These are phyloP conservation scores for Trapa bicornis DNA, from an alignment of 345 rosid species.

Conservation along the genomic window DNA sequence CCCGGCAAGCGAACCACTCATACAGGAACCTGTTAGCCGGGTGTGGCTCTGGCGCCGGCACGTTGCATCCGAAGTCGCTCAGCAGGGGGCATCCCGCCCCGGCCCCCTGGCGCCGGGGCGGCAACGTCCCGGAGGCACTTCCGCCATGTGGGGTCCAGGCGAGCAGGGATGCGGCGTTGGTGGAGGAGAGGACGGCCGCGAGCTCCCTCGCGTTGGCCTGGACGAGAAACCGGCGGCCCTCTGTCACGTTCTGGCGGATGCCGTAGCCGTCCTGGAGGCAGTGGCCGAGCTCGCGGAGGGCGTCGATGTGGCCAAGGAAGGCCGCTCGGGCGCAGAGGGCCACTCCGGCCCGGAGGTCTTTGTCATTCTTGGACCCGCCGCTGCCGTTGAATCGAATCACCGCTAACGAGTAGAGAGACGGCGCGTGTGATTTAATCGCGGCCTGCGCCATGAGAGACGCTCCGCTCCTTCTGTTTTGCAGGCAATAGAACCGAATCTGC, in stretches of 20 bases:
- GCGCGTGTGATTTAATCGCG: constrained; percentile 78
- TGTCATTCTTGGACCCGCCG: constrained; percentile 87
- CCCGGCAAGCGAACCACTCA: constrained; percentile 45
- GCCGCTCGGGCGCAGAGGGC: constrained; percentile 93
- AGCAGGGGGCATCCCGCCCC: constrained; percentile 51
- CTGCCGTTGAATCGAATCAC: constrained; percentile 95
- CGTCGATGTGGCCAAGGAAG: constrained; percentile 78
- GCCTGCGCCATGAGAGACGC: constrained; percentile 94
- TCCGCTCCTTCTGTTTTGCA: constrained; percentile 68
- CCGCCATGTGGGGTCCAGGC: constrained; percentile 23
- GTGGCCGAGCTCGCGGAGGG: constrained; percentile 94
- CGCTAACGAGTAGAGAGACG: constrained; percentile 67
- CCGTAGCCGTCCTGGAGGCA: constrained; percentile 97
- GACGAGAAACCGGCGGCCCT: constrained; percentile 77
- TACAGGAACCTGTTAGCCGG: constrained; percentile 63
- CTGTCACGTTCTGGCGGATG: constrained; percentile 66
- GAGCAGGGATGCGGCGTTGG: constrained; percentile 11
- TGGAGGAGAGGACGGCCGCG: constrained; percentile 48
- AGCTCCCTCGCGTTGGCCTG: constrained; percentile 95
- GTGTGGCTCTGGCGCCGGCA: constrained; percentile 73
- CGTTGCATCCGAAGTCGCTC: constrained; percentile 87
- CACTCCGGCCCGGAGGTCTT: constrained; percentile 90
- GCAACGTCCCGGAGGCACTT: background rate
- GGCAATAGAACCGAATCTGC: constrained; percentile 90
- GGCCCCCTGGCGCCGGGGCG: background rate